Evolutionary conservation across 2,329 filamentous ascomycete species (phyloP), one percentile per base, ranked within the genome.

Genomic region (Hymenoscyphus linearis): DNA sequence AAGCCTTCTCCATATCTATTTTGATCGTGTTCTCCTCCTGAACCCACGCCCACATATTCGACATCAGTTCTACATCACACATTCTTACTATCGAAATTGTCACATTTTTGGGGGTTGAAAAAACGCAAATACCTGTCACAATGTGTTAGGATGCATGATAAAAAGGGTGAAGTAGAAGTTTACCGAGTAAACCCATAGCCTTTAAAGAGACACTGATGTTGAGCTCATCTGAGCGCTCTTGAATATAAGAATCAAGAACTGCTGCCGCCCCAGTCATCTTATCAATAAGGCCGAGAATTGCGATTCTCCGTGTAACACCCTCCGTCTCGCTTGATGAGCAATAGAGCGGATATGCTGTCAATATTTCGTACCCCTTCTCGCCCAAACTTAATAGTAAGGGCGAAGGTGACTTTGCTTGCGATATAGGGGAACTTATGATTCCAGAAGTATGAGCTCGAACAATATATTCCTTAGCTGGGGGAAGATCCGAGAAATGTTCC

Each of bases 191-290:
- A 14, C 54, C 35, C 18, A 56, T 56, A 7, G 54, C 54, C 25
- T 56, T 56, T 16, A 56, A 16, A 22, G 31, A 25, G 12, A 56
- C 18, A 10, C n/a, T 14, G 18, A 56, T 27, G 6, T 5, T 14
- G 4, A 37, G 7, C 13, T 16, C 31, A 4, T 26, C 31, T 25
- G 14, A 4, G 18, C 6, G 10, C 18, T 37, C 22, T 25, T 56
- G 34, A 14, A 56, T 26, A 4, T 7, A 18, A 10, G 25, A 37
- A 1, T 18, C 12, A 18, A 56, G n/a, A 18, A 62, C 52, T n/a
- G 60, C 60, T 37, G 60, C 60, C 10, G 60, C 60, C 4, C 60
- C 57, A 10, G 60, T 59, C 57, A 62, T 59, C 12, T 62, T 62
- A 47, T 62, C 60, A 36, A 59, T 1, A 6, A 62, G 52, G 22